Evolutionary conservation across 202 grass and related monocot species (phyloP).

Genomic region (Carex arenaria): DNA sequence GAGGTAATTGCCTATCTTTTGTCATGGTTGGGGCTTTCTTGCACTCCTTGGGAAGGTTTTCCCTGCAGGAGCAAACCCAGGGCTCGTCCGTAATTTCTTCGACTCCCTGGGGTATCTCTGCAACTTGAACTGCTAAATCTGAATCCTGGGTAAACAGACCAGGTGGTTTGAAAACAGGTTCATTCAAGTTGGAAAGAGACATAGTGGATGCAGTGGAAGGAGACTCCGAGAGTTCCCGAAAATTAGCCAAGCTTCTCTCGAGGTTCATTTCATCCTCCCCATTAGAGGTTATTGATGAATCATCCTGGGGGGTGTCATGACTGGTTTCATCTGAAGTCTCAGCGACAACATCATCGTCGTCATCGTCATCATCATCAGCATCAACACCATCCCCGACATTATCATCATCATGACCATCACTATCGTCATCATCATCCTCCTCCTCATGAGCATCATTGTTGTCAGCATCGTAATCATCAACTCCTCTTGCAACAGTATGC

Average conservation of each 20-base stretch:
- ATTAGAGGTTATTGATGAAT: conserved; percentile 78
- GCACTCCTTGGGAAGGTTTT: conserved; percentile 55
- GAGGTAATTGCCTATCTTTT: conserved; percentile 47
- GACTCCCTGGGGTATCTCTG: conserved; percentile 16
- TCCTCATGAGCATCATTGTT: background rate
- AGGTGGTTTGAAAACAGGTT: background rate
- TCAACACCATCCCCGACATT: background rate
- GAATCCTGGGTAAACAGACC: background rate
- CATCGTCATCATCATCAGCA: background rate
- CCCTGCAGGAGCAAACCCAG: conserved; percentile 64
- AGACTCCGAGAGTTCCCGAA: conserved; percentile 41
- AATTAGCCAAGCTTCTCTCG: conserved; percentile 39
- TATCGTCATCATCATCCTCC: background rate
- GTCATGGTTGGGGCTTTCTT: conserved; percentile 28
- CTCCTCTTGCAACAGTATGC: background rate
- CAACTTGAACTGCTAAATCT: conserved; percentile 22
- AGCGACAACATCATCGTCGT: background rate
- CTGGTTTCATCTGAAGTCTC: conserved; percentile 24
- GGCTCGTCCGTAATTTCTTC: conserved; percentile 43
- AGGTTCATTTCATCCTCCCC: conserved; percentile 44
- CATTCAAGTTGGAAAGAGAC: conserved; percentile 47
- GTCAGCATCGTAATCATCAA: background rate
- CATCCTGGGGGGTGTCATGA: conserved; percentile 47
- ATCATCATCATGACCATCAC: background rate
- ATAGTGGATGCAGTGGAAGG: conserved; percentile 61